Base-by-base conservation (phyloP, 1,284 basidiomycete genomes). In the Ceratobasidium sp. region DNA sequence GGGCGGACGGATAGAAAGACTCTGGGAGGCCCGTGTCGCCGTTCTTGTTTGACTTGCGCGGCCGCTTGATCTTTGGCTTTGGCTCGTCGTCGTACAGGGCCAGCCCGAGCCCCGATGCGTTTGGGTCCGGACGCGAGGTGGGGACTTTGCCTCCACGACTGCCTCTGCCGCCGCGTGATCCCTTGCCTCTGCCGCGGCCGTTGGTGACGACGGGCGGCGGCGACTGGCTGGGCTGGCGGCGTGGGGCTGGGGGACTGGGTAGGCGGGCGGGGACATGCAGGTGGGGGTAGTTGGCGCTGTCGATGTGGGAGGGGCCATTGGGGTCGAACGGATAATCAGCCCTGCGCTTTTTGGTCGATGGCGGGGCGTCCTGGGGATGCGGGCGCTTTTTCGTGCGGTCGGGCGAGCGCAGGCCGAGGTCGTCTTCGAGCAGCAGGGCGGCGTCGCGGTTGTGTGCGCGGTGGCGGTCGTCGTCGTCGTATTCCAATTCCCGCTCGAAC, bases 381-480 rank as follows among this genome's bases (percentile, higher is more conserved):
- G 25, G 40, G 29, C 64, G 64, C 35, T 67, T 67, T 55, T 67
- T 67, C 38, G 42, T 42, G 27, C 64, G 64, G 40, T 67, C 64
- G 5, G 64, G 64, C 38, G 64, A 67, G 27, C 64, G 64, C 64
- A 67, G 31, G 1, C 64, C 64, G 20, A 67, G 52, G 27, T 67
- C 64, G 64, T 67, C 64, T 29, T 67, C 64, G 27, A 67, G 64
- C 38, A 67, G 31, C 5, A 67, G 64, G 27, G 64, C 64, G 1
- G 64, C 64, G 31, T 67, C 64, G 15, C 52, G 64, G 64, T 67
- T 67, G 64, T 54, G 64, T 2, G 64, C 64, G n/a, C 22, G 57
- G 31, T 47, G 35, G 56, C 56, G 35, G 20, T 58, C 57, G 57
- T 60, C 17, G 17, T 54, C 32, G 34, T 54, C 56, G 25, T 60